Evolutionary conservation across 495 filamentous ascomycete species (phyloP).

Genomic region (Podospora fimiseda): DNA sequence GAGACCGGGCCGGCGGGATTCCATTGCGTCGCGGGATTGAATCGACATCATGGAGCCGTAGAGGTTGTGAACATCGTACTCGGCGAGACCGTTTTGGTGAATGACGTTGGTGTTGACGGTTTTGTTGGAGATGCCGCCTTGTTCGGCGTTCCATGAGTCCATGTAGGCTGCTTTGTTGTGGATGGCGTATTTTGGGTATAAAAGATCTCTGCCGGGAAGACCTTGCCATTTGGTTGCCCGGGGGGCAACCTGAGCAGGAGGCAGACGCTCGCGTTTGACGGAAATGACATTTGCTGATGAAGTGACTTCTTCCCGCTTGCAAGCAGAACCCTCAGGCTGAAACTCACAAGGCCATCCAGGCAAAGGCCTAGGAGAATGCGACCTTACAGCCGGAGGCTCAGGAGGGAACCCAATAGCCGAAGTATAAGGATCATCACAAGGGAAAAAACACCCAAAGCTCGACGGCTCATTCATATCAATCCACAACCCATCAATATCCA

Average conservation of each 20-base stretch:
- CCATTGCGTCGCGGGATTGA: conserved; percentile 61
- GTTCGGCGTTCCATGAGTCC: conserved; percentile 41
- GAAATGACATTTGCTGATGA: background rate
- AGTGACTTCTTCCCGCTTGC: conserved; percentile 12
- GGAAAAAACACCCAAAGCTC: conserved; percentile 62
- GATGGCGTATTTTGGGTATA: conserved; percentile 70
- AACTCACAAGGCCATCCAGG: conserved; percentile 68
- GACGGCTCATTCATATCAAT: conserved; percentile 80
- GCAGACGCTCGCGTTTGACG: background rate
- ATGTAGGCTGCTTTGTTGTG: conserved; percentile 54
- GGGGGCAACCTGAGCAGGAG: background rate
- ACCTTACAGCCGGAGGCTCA: conserved; percentile 57
- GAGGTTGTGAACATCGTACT: conserved; percentile 80
- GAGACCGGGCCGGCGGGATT: conserved; percentile 55
- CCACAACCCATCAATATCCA: conserved; percentile 83
- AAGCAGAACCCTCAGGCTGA: conserved; percentile 49
- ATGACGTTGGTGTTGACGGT: conserved; percentile 70
- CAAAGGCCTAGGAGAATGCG: conserved; percentile 42
- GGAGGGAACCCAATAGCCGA: conserved; percentile 59
- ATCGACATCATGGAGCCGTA: conserved; percentile 84
- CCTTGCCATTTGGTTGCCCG: conserved; percentile 39
- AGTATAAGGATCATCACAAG: conserved; percentile 57
- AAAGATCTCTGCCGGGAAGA: conserved; percentile 57
- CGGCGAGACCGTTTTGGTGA: conserved; percentile 62
- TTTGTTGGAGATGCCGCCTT: conserved; percentile 61